Evolutionary conservation across 352 stramenopile genomes (phyloP).

Genomic region (Pythium folliculosum): DNA sequence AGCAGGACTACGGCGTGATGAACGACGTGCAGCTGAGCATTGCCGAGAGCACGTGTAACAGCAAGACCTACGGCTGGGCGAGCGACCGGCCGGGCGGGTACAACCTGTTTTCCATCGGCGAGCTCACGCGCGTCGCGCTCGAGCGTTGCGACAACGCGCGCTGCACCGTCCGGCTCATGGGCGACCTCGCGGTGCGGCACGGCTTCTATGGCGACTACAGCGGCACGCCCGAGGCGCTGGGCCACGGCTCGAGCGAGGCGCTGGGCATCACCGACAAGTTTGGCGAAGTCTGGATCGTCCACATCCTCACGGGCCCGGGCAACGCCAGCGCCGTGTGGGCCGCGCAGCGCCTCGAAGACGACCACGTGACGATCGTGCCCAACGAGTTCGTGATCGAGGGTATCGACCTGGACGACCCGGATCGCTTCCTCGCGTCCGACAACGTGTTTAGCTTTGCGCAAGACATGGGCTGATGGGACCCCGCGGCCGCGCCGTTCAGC

Average conservation of each 20-base stretch:
- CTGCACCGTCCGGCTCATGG: constrained; percentile 90
- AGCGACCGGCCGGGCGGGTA: constrained; percentile 59
- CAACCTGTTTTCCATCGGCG: constrained; percentile 90
- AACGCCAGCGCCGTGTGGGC: constrained; percentile 91
- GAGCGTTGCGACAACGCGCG: constrained; percentile 85
- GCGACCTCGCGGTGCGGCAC: constrained; percentile 88
- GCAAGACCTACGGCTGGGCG: constrained; percentile 78
- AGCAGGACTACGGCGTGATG: constrained; percentile 94
- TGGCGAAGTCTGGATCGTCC: constrained; percentile 94
- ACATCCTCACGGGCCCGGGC: constrained; percentile 90
- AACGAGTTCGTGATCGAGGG: constrained; percentile 94
- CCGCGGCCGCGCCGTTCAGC: constrained; percentile 49
- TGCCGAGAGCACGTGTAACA: constrained; percentile 92
- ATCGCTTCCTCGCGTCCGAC: constrained; percentile 87
- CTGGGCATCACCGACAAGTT: constrained; percentile 87
- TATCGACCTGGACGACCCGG: constrained; percentile 72
- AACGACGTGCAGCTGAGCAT: constrained; percentile 95
- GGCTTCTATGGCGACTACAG: constrained; percentile 94
- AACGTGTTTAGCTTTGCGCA: constrained; percentile 86
- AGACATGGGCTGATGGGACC: constrained; percentile 87
- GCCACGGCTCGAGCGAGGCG: constrained; percentile 78
- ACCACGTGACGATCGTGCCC: constrained; percentile 89
- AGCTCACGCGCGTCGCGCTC: constrained; percentile 90
- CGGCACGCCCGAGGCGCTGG: constrained; percentile 52
- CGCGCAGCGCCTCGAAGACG: constrained; percentile 89